Conservation (phyloP, 495 filamentous ascomycete genomes). For the Daldinia caldariorum region DNA sequence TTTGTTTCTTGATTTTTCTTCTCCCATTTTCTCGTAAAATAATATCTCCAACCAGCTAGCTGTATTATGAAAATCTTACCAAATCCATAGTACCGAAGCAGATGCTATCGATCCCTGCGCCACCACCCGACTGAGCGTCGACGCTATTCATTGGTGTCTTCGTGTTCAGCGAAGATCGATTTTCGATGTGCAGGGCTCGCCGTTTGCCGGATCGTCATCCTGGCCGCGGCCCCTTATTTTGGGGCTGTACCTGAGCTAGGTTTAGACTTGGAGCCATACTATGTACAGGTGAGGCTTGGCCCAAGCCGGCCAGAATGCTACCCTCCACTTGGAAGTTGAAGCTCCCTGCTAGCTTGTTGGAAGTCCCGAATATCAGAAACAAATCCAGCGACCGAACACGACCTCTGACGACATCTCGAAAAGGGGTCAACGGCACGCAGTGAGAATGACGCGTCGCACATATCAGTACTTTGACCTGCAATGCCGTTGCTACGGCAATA, state of each 20-base stretch:
- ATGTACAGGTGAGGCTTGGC: slow-evolving; percentile 39
- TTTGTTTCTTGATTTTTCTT: slow-evolving; percentile 1
- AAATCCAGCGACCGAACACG: slow-evolving; percentile 41
- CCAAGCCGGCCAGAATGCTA: slow-evolving; percentile 35
- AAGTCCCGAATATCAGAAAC: slow-evolving; percentile 46
- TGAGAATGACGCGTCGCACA: slow-evolving; percentile 30
- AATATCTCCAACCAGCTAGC: slow-evolving; percentile 18
- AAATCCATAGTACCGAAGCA: slow-evolving; percentile 9
- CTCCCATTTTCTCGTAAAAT: slow-evolving; percentile 23
- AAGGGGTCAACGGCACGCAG: slow-evolving; percentile 25
- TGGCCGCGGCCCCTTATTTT: slow-evolving; percentile 43
- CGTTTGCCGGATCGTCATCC: slow-evolving; percentile 37
- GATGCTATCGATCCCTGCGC: slow-evolving; percentile 27
- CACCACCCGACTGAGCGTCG: slow-evolving; percentile 37
- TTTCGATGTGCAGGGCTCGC: slow-evolving; percentile 35
- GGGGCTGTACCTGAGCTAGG: slow-evolving; percentile 46
- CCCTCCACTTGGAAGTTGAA: slow-evolving; percentile 35
- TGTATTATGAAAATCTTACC: slow-evolving; percentile 2
- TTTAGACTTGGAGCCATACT: slow-evolving; percentile 28
- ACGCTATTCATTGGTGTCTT: slow-evolving; percentile 42
- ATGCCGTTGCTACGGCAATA: slow-evolving; percentile 22
- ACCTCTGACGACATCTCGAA: slow-evolving; percentile 35
- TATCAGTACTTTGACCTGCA: slow-evolving; percentile 5
- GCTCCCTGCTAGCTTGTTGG: slow-evolving; percentile 33
- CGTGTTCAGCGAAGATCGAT: slow-evolving; percentile 44